phyloP scores from a whole-genome alignment of 257 asterid species.

The Mitragyna speciosa region DNA sequence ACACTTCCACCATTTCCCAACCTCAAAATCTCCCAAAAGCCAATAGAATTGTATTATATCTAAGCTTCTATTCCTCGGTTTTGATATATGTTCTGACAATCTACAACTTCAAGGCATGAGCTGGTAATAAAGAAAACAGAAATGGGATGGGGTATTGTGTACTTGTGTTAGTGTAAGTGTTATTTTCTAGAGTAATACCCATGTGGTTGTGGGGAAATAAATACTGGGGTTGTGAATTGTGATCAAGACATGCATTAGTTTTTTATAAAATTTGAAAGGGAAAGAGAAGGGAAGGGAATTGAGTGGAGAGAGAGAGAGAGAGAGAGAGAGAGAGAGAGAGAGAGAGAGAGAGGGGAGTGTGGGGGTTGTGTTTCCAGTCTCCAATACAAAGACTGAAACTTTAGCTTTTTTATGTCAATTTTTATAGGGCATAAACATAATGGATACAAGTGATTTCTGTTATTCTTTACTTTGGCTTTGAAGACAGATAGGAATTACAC shows the following conservation, averaged over 20 bases:
- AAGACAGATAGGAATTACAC: conserved; percentile 62
- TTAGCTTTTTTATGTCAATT: conserved; percentile 46
- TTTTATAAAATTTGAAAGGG: conserved; percentile 12
- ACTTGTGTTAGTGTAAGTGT: conserved; percentile 7
- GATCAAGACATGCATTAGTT: conserved; percentile 55
- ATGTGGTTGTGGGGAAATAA: conserved; percentile 70
- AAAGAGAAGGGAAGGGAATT: conserved; percentile 21
- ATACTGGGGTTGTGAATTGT: conserved; percentile 46
- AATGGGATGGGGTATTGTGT: not conserved
- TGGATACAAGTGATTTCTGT: conserved; percentile 24
- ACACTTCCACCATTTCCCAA: conserved; percentile 49
- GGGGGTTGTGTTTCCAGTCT: conserved; percentile 62
- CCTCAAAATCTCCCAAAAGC: conserved; percentile 24
- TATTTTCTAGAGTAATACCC: conserved; percentile 43
- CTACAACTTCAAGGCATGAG: conserved; percentile 52
- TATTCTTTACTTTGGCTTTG: conserved; percentile 53
- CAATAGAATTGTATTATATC: conserved; percentile 17
- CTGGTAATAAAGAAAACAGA: conserved; percentile 27
- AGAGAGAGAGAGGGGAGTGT: conserved; percentile 6
- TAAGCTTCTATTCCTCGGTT: conserved; percentile 38
- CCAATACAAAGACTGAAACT: conserved; percentile 74
- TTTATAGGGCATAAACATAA: conserved; percentile 18
- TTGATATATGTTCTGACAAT: conserved; percentile 47
- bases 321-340: not conserved
- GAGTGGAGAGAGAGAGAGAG: conserved; percentile 27